phyloP scores from a whole-genome alignment of 768 basidiomycete genomes.

The Phylloporus scabripes region DNA sequence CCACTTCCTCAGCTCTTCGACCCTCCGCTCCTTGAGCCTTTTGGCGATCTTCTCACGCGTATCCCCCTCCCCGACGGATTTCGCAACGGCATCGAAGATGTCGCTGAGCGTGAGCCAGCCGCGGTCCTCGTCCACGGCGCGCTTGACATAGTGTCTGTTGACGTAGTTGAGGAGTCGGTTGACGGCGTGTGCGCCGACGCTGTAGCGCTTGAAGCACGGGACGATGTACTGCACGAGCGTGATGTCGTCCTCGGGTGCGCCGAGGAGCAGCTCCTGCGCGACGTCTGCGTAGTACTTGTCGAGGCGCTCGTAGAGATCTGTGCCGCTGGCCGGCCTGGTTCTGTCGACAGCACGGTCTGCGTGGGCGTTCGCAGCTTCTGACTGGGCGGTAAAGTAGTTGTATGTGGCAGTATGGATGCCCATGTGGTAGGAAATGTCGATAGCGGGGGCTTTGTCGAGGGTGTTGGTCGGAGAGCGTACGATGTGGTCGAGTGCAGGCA shows the following conservation, averaged over 20 bases:
- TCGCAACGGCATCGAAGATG: constrained; percentile 55
- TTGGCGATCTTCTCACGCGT: constrained; percentile 57
- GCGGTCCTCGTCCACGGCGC: constrained; percentile 70
- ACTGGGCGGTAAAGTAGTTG: constrained; percentile 69
- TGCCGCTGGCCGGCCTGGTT: constrained; percentile 41
- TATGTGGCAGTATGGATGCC: constrained; percentile 80
- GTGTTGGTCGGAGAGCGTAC: constrained; percentile 62
- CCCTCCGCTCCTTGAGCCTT: constrained; percentile 52
- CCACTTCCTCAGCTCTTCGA: constrained; percentile 67
- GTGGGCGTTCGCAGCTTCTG: constrained; percentile 37
- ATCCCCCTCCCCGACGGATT: constrained; percentile 44
- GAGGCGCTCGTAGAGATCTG: constrained; percentile 67
- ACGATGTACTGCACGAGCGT: constrained; percentile 65
- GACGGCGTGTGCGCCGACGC: constrained; percentile 59
- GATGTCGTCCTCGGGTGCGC: constrained; percentile 60
- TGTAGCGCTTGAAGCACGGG: constrained; percentile 66
- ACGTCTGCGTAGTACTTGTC: constrained; percentile 65
- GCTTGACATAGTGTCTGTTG: constrained; percentile 67
- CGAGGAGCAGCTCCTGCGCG: constrained; percentile 56
- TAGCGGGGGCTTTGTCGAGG: constrained; percentile 56
- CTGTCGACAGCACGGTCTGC: constrained; percentile 21
- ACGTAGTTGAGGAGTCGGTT: constrained; percentile 72
- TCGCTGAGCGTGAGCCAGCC: constrained; percentile 72
- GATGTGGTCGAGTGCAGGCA: constrained; percentile 74
- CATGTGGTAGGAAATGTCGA: constrained; percentile 68